phyloP scores from a whole-genome alignment of 495 filamentous ascomycete species.

The Hypoxylon cercidicola region DNA sequence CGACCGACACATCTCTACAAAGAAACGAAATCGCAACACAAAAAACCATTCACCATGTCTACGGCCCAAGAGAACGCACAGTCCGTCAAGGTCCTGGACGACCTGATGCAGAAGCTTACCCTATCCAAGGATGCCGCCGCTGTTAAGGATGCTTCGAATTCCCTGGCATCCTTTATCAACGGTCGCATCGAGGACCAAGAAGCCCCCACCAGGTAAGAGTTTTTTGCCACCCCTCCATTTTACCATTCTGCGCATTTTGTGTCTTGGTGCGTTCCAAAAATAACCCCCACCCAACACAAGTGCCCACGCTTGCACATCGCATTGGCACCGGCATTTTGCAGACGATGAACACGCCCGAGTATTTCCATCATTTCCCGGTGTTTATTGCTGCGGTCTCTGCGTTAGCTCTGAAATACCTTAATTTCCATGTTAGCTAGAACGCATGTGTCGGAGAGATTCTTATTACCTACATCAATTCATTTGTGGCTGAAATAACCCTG shows the following conservation, averaged over 20 bases:
- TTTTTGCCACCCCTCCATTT: constrained; percentile 7
- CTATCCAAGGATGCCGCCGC: constrained; percentile 62
- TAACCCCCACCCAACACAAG: constrained; percentile 4
- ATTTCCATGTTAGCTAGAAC: neutral
- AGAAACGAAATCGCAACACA: constrained; percentile 1
- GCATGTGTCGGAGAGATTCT: neutral
- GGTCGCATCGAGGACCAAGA: constrained; percentile 63
- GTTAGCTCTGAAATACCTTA: neutral
- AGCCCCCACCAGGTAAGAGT: constrained; percentile 58
- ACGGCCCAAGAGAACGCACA: constrained; percentile 56
- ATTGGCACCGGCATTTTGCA: constrained; percentile 41
- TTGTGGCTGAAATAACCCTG: constrained; percentile 8
- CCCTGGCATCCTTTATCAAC: constrained; percentile 63
- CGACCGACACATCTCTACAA: constrained; percentile 1
- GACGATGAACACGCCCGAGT: neutral
- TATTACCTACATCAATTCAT: neutral
- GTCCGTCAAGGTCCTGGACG: constrained; percentile 63
- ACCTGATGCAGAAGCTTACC: constrained; percentile 64
- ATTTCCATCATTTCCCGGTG: neutral
- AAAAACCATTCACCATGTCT: constrained; percentile 40
- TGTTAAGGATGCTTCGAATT: constrained; percentile 58
- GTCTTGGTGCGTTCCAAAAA: neutral
- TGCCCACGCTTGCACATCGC: neutral
- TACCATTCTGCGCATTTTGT: constrained; percentile 4
- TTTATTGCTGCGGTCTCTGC: neutral